Conservation (phyloP, 805 yeast species). For the Aciculoconidium aculeatum region DNA sequence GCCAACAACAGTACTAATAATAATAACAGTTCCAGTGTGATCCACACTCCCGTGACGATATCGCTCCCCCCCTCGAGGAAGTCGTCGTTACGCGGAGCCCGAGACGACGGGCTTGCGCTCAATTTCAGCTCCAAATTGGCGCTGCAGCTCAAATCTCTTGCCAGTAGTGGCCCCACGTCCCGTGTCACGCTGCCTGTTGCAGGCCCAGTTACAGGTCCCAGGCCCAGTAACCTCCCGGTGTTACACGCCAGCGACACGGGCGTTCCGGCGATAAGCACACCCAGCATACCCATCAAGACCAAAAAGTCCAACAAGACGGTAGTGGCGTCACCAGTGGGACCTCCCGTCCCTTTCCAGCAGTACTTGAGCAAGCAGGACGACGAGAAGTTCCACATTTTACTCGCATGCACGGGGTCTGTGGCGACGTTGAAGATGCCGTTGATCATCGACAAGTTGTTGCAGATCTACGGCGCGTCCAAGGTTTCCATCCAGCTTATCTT, state of each 20-base stretch:
- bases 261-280: slow-evolving; percentile 13
- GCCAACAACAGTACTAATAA: not conserved
- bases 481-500: slow-evolving; percentile 82
- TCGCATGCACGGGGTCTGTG: slow-evolving; percentile 95
- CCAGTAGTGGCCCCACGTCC: slow-evolving; percentile 9
- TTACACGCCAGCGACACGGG: not conserved
- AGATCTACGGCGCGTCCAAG: slow-evolving; percentile 61
- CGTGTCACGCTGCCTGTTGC: no score
- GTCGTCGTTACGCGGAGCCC: slow-evolving; percentile 10
- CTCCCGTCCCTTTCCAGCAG: slow-evolving; percentile 70
- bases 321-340: slow-evolving; percentile 52
- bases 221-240: no score
- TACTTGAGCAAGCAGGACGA: slow-evolving; percentile 71
- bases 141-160: slow-evolving; percentile 5
- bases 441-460: slow-evolving; percentile 80
- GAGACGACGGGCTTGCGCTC: slow-evolving; percentile 10
- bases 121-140: slow-evolving; percentile 7
- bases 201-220: no score
- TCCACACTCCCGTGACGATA: no score
- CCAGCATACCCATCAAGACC: slow-evolving; percentile 17
- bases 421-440: slow-evolving; percentile 92
- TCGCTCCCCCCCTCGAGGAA: slow-evolving; percentile 10
- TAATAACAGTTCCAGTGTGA: not conserved
- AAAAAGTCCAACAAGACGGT: slow-evolving; percentile 45
- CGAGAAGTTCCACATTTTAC: slow-evolving; percentile 76